Base-by-base conservation (phyloP, 192 early-diverging fungal species). In the Coemansia umbellata region DNA sequence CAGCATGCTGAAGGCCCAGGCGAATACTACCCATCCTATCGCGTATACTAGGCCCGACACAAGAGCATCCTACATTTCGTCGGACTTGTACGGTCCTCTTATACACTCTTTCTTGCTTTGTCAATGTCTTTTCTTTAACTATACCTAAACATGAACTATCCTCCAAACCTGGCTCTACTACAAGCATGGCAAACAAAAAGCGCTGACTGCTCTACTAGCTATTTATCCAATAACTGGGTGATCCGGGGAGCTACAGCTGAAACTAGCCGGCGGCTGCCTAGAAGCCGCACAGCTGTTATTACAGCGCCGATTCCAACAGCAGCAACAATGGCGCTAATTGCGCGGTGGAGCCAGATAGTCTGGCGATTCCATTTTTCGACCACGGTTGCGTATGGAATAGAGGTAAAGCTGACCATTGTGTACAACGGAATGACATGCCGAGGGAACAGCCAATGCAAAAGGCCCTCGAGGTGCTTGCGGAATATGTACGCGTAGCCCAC, bases 341-440 rank as follows among this genome's bases (percentile, higher is more conserved):
- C 35, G n/a, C 65, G 50, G 22, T 49, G 60, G n/a, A 78, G 63
- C 60, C 60, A 69, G 33, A 50, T 9, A 9, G 63, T 54, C 40
- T 78, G 75, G 11, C 55, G 55, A 15, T 78, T 54, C 69, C 63
- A 70, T 39, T 44, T 42, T 26, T 36, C 36, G 36, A 71, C 63
- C 4, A 84, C 86, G 9, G 90, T 80, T 1, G 87, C 80, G 73
- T 98, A 98, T 8, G 88, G 93, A 5, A 90, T 84, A 11, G 85
- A 84, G 11, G 90, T 84, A 61, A 98, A 98, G 44, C 86, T 88
- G 42, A 98, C 90, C 93, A 98, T 96, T 15, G 92, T 92, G 55
- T 98, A 98, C 5, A 98, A 79, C 36, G 95, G 95, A 49, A 91
- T 88, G 24, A 95, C 67, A 8, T 41, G 37, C 4, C 47, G 55